These are phyloP conservation scores for Inga leiocalycina DNA, from an alignment of 306 rosid species.

Conservation along the genomic window DNA sequence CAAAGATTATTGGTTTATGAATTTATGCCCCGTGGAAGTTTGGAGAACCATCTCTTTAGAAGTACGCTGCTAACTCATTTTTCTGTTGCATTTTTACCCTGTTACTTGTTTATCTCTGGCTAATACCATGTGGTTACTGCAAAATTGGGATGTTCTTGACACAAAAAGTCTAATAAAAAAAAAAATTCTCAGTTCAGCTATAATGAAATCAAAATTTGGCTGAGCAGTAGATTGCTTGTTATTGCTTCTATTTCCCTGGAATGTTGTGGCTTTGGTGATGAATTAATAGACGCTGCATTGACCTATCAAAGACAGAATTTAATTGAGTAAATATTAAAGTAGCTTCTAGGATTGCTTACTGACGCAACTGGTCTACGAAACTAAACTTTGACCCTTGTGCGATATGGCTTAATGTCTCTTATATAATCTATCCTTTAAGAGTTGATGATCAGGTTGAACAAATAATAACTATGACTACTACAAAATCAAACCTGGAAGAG, in stretches of 20 bases:
- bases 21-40: slow-evolving; percentile 98
- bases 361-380: not conserved
- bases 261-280: not conserved
- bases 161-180: not conserved
- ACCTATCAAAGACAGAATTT: slow-evolving; percentile 1
- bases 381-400: not conserved
- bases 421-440: not conserved
- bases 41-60: slow-evolving; percentile 98
- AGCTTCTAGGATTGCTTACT: not conserved
- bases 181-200: not conserved
- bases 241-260: slow-evolving; percentile 2
- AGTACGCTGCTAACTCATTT: slow-evolving; percentile 58
- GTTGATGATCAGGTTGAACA: not conserved
- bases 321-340: not conserved
- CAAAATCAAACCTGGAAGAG: not conserved
- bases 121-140: slow-evolving; percentile 5
- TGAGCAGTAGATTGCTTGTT: slow-evolving; percentile 21
- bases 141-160: slow-evolving; percentile 12
- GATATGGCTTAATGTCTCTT: not conserved
- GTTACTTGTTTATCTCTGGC: slow-evolving; percentile 27
- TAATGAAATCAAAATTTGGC: slow-evolving; percentile 4
- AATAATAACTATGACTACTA: not conserved
- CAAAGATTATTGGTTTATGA: slow-evolving; percentile 88
- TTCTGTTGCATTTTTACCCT: slow-evolving; percentile 26
- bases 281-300: not conserved